phyloP scores from a whole-genome alignment of 2,329 filamentous ascomycete genomes.

The Beauveria medogensis region DNA sequence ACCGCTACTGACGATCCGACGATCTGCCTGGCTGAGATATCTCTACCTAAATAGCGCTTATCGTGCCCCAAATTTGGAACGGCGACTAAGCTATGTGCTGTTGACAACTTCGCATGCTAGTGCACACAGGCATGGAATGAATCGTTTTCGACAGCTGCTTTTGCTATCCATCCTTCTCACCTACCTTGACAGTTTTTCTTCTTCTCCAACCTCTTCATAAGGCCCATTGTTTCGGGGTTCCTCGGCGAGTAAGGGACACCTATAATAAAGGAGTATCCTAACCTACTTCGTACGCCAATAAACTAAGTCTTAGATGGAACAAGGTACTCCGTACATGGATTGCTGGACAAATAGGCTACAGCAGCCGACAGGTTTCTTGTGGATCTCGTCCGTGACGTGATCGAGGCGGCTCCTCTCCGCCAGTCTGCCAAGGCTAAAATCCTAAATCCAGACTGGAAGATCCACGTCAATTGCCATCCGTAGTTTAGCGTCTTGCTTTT shows the following conservation, averaged over 20 bases:
- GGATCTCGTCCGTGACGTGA: constrained; percentile 8
- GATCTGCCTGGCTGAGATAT: too few species aligned
- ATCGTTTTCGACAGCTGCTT: not conserved
- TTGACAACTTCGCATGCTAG: not conserved
- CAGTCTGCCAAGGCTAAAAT: not conserved
- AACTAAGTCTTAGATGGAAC: not conserved
- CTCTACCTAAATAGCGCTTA: too few species aligned
- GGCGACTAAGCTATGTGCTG: not conserved
- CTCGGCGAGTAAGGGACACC: not conserved
- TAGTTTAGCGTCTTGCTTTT: constrained; percentile 3
- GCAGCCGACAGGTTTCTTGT: not conserved
- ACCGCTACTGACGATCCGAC: not conserved
- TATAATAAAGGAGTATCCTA: not conserved
- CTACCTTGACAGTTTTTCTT: not conserved
- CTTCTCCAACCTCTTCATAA: not conserved
- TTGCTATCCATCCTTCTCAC: not conserved
- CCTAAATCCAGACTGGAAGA: constrained; percentile 1
- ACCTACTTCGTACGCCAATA: not conserved
- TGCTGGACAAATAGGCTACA: not conserved
- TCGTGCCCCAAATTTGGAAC: not conserved
- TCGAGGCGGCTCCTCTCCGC: not conserved
- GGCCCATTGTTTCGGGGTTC: not conserved
- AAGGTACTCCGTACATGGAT: not conserved
- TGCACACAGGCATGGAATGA: not conserved
- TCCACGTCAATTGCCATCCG: constrained; percentile 7